Evolutionary conservation across 1,284 basidiomycete genomes (phyloP).

Genomic region (Sanghuangporus sanghuang): DNA sequence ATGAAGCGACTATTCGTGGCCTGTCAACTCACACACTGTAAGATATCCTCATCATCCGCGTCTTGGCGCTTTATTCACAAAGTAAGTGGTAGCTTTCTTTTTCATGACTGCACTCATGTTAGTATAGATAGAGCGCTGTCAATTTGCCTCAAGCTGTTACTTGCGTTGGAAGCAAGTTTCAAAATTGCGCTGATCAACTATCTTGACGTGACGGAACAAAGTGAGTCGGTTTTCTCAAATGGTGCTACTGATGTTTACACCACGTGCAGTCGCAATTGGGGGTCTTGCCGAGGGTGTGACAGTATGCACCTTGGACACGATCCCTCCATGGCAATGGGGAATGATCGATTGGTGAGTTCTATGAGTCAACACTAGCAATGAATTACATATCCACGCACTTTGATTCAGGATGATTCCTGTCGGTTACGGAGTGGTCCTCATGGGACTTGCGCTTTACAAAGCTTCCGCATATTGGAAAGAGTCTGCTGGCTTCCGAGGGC

Average conservation of each 20-base stretch:
- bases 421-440: neutral
- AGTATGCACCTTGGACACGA: neutral
- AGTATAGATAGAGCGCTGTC: neutral
- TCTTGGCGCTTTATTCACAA: conserved; percentile 1
- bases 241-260: neutral
- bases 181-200: neutral
- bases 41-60: conserved; percentile 6
- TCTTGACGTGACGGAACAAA: neutral
- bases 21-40: neutral
- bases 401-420: neutral
- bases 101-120: neutral
- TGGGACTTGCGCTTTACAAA: neutral
- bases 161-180: no score
- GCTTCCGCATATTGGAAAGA: neutral
- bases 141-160: neutral
- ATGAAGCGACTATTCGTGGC: neutral
- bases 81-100: neutral
- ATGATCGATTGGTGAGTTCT: neutral
- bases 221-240: neutral
- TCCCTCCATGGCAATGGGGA: neutral
- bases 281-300: neutral
- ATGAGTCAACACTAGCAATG: neutral
- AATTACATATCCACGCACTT: neutral
- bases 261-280: neutral
- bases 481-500: neutral